These are phyloP conservation scores for Eustoma russellianum DNA, from an alignment of 257 asterid species.

Conservation along the genomic window DNA sequence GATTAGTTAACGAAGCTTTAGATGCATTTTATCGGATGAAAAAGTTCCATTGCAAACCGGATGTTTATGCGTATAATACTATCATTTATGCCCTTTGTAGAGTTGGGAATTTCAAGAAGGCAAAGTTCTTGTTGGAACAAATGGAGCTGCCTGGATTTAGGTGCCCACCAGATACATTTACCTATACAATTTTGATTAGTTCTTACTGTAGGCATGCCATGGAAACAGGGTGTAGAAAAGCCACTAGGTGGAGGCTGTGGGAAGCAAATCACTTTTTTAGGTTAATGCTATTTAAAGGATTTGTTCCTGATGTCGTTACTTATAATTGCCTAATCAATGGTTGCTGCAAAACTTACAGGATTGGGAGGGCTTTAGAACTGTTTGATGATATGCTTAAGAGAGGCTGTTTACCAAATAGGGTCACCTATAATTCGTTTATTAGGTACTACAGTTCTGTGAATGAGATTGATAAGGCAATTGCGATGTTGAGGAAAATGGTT, in stretches of 20 bases:
- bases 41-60: conserved; percentile 75
- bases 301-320: conserved; percentile 88
- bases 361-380: conserved; percentile 82
- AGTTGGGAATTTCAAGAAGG: conserved; percentile 75
- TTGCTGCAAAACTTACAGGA: conserved; percentile 81
- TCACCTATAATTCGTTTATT: conserved; percentile 77
- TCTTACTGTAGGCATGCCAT: conserved; percentile 63
- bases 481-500: conserved; percentile 72
- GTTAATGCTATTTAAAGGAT: conserved; percentile 75
- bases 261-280: conserved; percentile 90
- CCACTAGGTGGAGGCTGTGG: conserved; percentile 76
- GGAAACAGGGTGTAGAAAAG: conserved; percentile 75
- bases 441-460: conserved; percentile 72
- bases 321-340: conserved; percentile 87
- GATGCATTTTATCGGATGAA: conserved; percentile 82
- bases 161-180: conserved; percentile 64
- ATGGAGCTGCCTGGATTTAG: conserved; percentile 91
- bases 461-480: conserved; percentile 76
- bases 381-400: conserved; percentile 63
- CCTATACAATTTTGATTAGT: conserved; percentile 75
- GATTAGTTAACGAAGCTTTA: conserved; percentile 73
- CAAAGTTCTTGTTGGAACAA: conserved; percentile 61
- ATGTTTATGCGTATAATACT: conserved; percentile 67
- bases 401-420: conserved; percentile 65
- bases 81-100: conserved; percentile 66